Base-by-base conservation (phyloP, 148 eudicot species). In the Rhododendron mucronatum region DNA sequence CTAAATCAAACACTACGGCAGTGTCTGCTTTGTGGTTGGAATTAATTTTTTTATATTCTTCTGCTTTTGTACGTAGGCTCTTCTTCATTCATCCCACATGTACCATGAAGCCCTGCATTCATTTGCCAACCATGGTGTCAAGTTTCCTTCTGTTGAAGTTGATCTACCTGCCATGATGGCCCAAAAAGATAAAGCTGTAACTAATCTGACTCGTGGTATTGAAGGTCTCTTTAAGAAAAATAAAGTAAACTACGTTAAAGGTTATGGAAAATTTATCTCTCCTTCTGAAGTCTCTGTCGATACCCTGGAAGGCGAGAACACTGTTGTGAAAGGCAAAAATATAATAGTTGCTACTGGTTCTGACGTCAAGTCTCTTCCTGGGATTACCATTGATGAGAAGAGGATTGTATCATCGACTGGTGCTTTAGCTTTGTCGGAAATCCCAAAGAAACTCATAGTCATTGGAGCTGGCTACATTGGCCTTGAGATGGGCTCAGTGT, bases 391-490 rank as follows among this genome's bases (percentile, higher is more conserved):
- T 83, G 99, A 96, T 83, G 99, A 96, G 89, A 86, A 95, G 90
- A 95, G 89, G 86, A 94, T 96, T 51, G 98, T 96, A 14, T 96
- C 98, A 74, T 96, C 99, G 3, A 96, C 99, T 20, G 99, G 99
- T 83, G 98, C 99, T 89, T 91, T 96, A 86, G 92, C 97, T 84
- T 88, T 96, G 82, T 79, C 93, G 57, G 95, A 96, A 88, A 86
- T 96, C 59, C 99, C 99, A 37, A 95, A 96, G 91, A 94, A 88
- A 81, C 93, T 96, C 20, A 88, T 96, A 12, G 99, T 96, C 77
- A 93, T 96, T 77, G 99, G 99, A 82, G 99, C 97, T 90, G 99
- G 99, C 85, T 96, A 96, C 82, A 96, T 96, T 51, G 98, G 99
- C 76, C 97, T 96, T 45, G 99, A 96, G 90, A 96, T 96, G 99